phyloP scores from a whole-genome alignment of 1,139 yeast species.

The Saccharomyces pastorianus region DNA sequence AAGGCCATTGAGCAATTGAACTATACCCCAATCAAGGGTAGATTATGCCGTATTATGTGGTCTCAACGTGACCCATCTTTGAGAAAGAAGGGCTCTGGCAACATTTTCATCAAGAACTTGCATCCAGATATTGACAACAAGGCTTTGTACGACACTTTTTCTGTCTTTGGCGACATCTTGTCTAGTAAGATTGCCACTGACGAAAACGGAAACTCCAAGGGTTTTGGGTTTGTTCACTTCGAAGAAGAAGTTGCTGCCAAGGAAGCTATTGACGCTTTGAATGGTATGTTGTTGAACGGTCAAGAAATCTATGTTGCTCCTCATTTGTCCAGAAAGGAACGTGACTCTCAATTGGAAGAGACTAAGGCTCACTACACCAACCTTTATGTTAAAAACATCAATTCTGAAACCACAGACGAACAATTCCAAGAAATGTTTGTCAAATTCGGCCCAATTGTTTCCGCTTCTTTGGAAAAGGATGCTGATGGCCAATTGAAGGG shows the following conservation, averaged over 20 bases:
- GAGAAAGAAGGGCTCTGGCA: constrained; percentile 27
- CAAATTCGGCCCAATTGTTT: constrained; percentile 74
- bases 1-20: constrained; percentile 39
- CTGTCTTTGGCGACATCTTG: constrained; percentile 35
- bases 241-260: constrained; percentile 67
- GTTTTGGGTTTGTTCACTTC: constrained; percentile 42
- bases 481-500: constrained; percentile 88
- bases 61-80: constrained; percentile 34
- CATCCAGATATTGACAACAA: constrained; percentile 34
- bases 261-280: constrained; percentile 93
- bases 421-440: constrained; percentile 67
- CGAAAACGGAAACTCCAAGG: constrained; percentile 41
- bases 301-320: constrained; percentile 94
- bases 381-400: constrained; percentile 87
- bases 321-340: constrained; percentile 88
- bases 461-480: constrained; percentile 75
- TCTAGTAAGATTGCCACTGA: constrained; percentile 49
- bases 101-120: constrained; percentile 28
- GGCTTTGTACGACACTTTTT: constrained; percentile 38
- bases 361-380: constrained; percentile 91
- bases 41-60: constrained; percentile 46
- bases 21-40: constrained; percentile 35
- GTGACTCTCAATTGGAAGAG: constrained; percentile 90
- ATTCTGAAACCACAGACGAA: constrained; percentile 60
- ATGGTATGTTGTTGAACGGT: constrained; percentile 97